A percentile compares a stretch with the other conserved stretches of the same genome.
phyloP scores from a whole-genome alignment of 345 rosid species.

The Toxicodendron radicans region DNA sequence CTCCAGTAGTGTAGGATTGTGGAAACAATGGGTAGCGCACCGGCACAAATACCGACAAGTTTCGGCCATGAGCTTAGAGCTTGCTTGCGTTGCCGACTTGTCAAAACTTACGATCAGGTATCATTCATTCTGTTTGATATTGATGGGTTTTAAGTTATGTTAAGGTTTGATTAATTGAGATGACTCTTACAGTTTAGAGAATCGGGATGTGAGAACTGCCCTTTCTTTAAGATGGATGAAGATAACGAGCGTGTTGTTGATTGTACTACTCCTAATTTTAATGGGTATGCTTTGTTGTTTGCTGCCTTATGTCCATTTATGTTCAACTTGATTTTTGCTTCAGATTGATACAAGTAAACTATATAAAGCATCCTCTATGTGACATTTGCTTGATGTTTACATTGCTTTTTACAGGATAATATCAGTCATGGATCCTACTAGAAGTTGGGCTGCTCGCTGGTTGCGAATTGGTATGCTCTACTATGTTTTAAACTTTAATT shows the following conservation, averaged over 20 bases:
- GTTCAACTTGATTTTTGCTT: not conserved
- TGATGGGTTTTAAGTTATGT: not conserved
- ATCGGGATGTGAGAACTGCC: constrained; percentile 85
- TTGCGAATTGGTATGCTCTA: constrained; percentile 70
- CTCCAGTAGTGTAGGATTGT: not conserved
- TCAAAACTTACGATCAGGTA: constrained; percentile 89
- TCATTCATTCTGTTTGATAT: not conserved
- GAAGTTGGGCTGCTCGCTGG: constrained; percentile 99
- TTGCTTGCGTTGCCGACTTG: constrained; percentile 85
- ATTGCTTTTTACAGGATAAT: constrained; percentile 53
- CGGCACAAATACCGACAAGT: constrained; percentile 94
- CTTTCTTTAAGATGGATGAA: constrained; percentile 86
- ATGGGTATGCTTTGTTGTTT: constrained; percentile 44
- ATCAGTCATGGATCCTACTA: constrained; percentile 90
- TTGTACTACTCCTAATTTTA: constrained; percentile 84
- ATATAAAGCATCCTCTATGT: not conserved
- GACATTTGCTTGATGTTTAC: not conserved
- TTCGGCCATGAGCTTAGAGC: constrained; percentile 88
- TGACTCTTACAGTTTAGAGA: constrained; percentile 51
- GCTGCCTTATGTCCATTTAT: not conserved
- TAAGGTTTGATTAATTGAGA: constrained; percentile 4
- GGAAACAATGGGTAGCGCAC: constrained; percentile 45
- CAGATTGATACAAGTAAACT: not conserved
- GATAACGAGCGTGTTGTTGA: constrained; percentile 82
- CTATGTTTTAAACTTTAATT: too few relatives aligned